Base-by-base conservation (phyloP, 2,329 filamentous ascomycete genomes). In the Teratosphaeria destructans region DNA sequence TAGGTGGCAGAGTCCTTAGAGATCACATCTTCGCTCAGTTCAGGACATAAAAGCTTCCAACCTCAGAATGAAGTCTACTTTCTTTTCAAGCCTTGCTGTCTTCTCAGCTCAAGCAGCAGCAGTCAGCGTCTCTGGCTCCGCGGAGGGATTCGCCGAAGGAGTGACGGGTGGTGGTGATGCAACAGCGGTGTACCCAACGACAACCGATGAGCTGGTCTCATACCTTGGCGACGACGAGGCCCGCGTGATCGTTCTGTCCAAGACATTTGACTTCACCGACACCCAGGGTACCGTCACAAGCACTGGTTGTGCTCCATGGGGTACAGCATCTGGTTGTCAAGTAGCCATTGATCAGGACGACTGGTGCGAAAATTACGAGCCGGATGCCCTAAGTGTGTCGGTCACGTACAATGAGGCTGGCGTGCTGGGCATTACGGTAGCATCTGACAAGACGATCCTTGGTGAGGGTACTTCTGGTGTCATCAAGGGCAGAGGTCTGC, bases 131-230 rank as follows among this genome's bases (percentile, higher is more conserved):
- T 58, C 56, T 19, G 74, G 74, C 14, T 65, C 75, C 39, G 72
- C 77, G n/a, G 74, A 78, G 63, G 79, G 79, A 59, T 81, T 81
- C 61, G 79, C 78, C 16, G 71, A 74, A 60, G 81, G 82, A 55
- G 80, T 82, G 32, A 86, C 84, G 19, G 84, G 84, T 43, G 84
- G 84, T 67, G 83, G 82, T 57, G 76, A 65, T 61, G 82, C 81
- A 26, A 72, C 76, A 16, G 65, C 68, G 2, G 64, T 66, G 55
- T 68, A 63, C 19, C 66, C 63, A 32, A 61, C 64, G 29, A 64
- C 76, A 55, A 83, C 72, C 52, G 76, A 73, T 27, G 76, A 87
- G 77, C 79, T 86, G 54, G 79, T 81, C 70, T 78, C 75, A 47
- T 86, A 85, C 73, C 79, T 87, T 5, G 75, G 76, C 8, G 82